Conservation (phyloP, 2,329 filamentous ascomycete genomes). For the Tympanopsis confertula region DNA sequence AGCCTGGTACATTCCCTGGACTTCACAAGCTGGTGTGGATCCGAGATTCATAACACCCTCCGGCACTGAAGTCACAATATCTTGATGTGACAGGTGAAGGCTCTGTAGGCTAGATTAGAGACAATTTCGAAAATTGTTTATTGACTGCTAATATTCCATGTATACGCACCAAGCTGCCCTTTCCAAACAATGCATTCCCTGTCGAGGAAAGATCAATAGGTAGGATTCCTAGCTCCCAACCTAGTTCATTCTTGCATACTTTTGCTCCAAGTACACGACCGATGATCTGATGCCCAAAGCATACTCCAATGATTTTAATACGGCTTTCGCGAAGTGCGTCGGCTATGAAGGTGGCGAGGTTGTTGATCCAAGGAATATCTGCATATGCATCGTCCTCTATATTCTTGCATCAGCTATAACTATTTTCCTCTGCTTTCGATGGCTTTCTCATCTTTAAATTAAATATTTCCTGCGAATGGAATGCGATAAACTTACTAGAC, state of each 20-base stretch:
- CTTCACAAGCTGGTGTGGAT: constrained; percentile 51
- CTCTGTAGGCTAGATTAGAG: too few relatives aligned
- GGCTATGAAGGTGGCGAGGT: constrained; percentile 57
- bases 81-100: constrained; percentile 79
- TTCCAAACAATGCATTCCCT: constrained; percentile 62
- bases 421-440: too few relatives aligned
- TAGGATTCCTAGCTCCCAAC: constrained; percentile 75
- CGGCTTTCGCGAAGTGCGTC: constrained; percentile 45
- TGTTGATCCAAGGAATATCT: constrained; percentile 63
- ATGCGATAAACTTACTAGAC: neutral
- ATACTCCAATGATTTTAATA: constrained; percentile 67
- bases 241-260: constrained; percentile 58
- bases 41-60: constrained; percentile 50
- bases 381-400: constrained; percentile 58
- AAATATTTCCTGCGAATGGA: too few relatives aligned
- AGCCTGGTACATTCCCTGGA: constrained; percentile 70
- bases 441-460: too few relatives aligned
- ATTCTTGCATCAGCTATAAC: too few relatives aligned
- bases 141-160: too few relatives aligned
- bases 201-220: constrained; percentile 54
- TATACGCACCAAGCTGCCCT: constrained; percentile 43
- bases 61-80: constrained; percentile 59
- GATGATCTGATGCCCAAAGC: constrained; percentile 81
- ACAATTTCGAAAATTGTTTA: too few relatives aligned
- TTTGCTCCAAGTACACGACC: constrained; percentile 58